Percentiles rank a stretch among this genome's conserved stretches.
Conservation (phyloP, 2,329 filamentous ascomycete genomes). For the Monilinia fructigena region DNA sequence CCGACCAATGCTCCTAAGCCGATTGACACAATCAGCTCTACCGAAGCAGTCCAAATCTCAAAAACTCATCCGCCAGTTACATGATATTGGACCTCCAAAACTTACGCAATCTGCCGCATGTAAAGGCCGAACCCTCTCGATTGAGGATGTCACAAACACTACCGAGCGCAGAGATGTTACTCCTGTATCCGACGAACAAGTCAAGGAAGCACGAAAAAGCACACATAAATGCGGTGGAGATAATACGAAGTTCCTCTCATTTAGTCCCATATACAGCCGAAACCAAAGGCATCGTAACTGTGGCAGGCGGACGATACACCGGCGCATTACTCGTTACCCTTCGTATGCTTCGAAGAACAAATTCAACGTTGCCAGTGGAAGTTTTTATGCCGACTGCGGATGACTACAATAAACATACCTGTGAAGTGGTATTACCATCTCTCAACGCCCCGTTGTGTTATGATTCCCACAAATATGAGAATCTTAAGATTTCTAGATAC, state of each 20-base stretch:
- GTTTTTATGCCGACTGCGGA: slow-evolving; percentile 42
- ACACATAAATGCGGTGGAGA: slow-evolving; percentile 3
- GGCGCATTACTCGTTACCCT: slow-evolving; percentile 43
- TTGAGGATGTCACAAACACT: slow-evolving; percentile 10
- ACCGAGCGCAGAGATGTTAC: slow-evolving; percentile 18
- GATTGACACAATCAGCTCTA: too few relatives aligned
- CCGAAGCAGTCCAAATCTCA: background rate
- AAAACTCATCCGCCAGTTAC: slow-evolving; percentile 3
- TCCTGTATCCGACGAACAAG: slow-evolving; percentile 14
- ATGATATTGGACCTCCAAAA: background rate
- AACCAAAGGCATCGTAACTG: slow-evolving; percentile 45
- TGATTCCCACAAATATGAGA: slow-evolving; percentile 45
- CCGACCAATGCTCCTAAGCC: too few relatives aligned
- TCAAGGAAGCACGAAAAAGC: background rate
- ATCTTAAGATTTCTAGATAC: slow-evolving; percentile 44
- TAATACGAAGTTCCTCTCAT: slow-evolving; percentile 5
- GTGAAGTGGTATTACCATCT: slow-evolving; percentile 42
- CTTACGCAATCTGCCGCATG: slow-evolving; percentile 5
- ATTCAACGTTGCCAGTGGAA: slow-evolving; percentile 44
- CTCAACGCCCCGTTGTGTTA: slow-evolving; percentile 44
- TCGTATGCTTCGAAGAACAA: slow-evolving; percentile 44
- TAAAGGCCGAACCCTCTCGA: background rate
- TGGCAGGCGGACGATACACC: slow-evolving; percentile 41
- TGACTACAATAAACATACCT: slow-evolving; percentile 42
- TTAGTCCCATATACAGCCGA: slow-evolving; percentile 8